Evolutionary conservation across 495 filamentous ascomycete genomes (phyloP), one percentile per base, ranked within the genome.

Genomic region (Talaromyces stipitatus): DNA sequence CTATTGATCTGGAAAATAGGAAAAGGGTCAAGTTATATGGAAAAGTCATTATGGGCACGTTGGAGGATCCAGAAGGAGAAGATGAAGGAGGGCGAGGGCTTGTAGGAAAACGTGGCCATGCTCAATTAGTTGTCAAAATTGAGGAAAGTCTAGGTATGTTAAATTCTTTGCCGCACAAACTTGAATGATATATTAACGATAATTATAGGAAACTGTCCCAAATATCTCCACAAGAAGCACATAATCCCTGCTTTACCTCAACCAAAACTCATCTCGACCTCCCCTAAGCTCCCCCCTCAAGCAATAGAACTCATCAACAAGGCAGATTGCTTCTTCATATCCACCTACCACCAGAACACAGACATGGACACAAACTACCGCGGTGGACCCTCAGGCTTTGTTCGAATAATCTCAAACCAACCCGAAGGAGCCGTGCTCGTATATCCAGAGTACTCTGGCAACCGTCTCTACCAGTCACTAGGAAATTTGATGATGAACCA

Each of bases 351-450:
- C 59, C 76, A 78, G n/a, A 64, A 64, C 11, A 63, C 66, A 20
- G 85, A 82, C 60, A 92, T 95, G 90, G 89, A 92, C 66, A 87
- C 85, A n/a, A 94, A 94, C 64, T 83, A 88, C 59, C 81, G 90
- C 23, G 89, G 90, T 33, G 89, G 90, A 0, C 77, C 86, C 4
- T 74, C 78, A 22, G 90, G 90, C 2, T 91, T 92, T 68, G 72
- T 90, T 7, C 78, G 89, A 23, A 72, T 91, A 23, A 28, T 65
- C 10, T 72, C 68, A 1, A 87, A 88, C 64, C 64, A 69, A 18
- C 57, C 69, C 2, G 62, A 58, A 4, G 80, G 75, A 0, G 66
- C 73, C 3, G 77, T 79, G 2, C 63, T 92, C 26, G 76, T 84
- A 14, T 94, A 87, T 68, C 88, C 89, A 0, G 90, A 94, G 66